Conservation (phyloP, 2,329 filamentous ascomycete species). For the Botryotinia narcissicola region DNA sequence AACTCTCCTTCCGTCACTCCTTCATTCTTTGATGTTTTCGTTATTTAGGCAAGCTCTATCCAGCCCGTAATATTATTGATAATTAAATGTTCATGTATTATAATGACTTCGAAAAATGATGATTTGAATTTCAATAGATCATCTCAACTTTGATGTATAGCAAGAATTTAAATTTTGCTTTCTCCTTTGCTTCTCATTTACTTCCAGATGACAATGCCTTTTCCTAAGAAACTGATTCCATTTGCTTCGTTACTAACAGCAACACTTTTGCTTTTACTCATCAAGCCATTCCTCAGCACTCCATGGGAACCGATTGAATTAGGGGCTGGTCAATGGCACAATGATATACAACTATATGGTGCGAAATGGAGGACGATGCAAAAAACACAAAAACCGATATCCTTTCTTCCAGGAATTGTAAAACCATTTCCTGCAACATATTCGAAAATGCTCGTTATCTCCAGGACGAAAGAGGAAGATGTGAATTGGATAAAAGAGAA, state of each 20-base stretch:
- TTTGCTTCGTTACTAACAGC: background rate
- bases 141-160: background rate
- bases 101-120: background rate
- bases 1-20: background rate
- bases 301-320: background rate
- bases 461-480: constrained; percentile 7
- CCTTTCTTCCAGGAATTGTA: background rate
- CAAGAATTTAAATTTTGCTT: background rate
- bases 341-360: background rate
- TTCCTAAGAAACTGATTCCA: constrained; percentile 7
- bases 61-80: background rate
- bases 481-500: constrained; percentile 4
- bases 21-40: background rate
- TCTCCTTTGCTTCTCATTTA: background rate
- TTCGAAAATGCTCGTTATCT: constrained; percentile 16
- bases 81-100: background rate
- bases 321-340: background rate
- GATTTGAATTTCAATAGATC: background rate
- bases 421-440: background rate
- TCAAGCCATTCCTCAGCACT: background rate
- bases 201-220: background rate
- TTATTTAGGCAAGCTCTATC: background rate
- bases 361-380: background rate
- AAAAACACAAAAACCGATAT: background rate
- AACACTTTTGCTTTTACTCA: background rate